Evolutionary conservation across 2,329 filamentous ascomycete genomes (phyloP).

Genomic region (Botrytis byssoidea): DNA sequence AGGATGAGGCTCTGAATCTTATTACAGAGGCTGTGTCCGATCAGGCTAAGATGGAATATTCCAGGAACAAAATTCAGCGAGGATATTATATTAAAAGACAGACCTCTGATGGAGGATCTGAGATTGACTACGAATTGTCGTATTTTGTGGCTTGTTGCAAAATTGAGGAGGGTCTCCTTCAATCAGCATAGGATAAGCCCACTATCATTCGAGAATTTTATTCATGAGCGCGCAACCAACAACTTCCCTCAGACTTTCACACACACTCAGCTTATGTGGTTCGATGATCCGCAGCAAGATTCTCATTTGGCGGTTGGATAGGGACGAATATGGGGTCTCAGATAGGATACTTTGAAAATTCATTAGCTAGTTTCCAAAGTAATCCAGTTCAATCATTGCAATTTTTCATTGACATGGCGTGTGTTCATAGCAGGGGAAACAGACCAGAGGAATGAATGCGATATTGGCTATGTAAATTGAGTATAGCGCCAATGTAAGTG

Average conservation of each 20-base stretch:
- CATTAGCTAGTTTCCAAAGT: not conserved
- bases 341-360: not conserved
- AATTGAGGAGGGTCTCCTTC: not conserved
- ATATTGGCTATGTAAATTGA: not conserved
- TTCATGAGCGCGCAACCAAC: not conserved
- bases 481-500: not conserved
- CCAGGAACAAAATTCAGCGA: not conserved
- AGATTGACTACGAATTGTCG: not conserved
- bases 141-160: not conserved
- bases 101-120: not conserved
- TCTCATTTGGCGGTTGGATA: not conserved
- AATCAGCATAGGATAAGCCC: not conserved
- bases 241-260: not conserved
- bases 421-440: not conserved
- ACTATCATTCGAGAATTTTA: not conserved
- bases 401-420: fast-evolving
- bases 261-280: not conserved
- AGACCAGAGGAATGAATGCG: not conserved
- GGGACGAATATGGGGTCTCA: not conserved
- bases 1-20: no score
- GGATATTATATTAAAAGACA: not conserved
- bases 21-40: not conserved
- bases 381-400: not conserved
- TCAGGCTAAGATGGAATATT: fast-evolving
- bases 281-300: not conserved